Percentiles rank a stretch among this genome's conserved stretches.
Evolutionary conservation across 2,329 filamentous ascomycete genomes (phyloP).

Genomic region (Ophiosphaerella korrae): DNA sequence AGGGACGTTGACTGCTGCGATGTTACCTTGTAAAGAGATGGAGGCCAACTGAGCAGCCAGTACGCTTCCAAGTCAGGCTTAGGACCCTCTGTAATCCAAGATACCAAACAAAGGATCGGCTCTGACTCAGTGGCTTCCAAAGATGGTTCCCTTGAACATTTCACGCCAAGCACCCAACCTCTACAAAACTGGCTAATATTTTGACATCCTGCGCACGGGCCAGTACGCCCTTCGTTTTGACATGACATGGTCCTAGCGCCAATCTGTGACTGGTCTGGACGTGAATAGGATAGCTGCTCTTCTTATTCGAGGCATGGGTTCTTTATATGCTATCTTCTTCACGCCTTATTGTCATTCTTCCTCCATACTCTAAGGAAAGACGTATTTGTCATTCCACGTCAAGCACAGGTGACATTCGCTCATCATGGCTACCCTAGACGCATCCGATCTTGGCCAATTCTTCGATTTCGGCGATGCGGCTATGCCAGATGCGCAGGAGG

Average conservation of each 20-base stretch:
- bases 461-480: constrained; percentile 49
- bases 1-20: neutral
- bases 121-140: constrained; percentile 15
- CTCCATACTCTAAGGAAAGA: constrained; percentile 16
- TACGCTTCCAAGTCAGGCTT: neutral
- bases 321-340: constrained; percentile 1
- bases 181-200: constrained; percentile 12
- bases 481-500: constrained; percentile 30
- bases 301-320: constrained; percentile 2
- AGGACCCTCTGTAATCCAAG: no score
- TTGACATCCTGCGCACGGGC: constrained; percentile 13
- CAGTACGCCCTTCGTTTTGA: constrained; percentile 23
- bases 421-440: constrained; percentile 35
- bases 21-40: no score
- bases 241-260: neutral
- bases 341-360: constrained; percentile 25
- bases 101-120: neutral
- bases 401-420: constrained; percentile 7
- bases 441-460: constrained; percentile 43
- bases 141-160: constrained; percentile 7
- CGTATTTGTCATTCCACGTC: constrained; percentile 15
- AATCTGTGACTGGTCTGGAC: constrained; percentile 3
- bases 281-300: neutral
- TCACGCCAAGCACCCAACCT: constrained; percentile 1
- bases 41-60: no score